These are phyloP conservation scores for Beauveria varroae DNA, from an alignment of 2,329 filamentous ascomycete genomes.

Conservation along the genomic window DNA sequence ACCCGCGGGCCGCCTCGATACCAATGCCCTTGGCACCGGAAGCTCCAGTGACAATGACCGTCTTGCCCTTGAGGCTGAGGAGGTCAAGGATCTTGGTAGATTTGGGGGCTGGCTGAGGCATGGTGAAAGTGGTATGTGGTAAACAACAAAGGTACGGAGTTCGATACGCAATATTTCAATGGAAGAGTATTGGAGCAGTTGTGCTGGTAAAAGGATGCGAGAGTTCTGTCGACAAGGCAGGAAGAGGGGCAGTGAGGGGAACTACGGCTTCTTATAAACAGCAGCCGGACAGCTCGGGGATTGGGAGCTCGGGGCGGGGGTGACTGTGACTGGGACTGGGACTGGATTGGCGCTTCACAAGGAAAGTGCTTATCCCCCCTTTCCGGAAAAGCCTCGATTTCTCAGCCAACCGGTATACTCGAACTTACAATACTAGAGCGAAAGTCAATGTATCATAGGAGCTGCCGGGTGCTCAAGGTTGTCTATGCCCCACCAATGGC, in stretches of 20 bases:
- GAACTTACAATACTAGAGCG: background rate
- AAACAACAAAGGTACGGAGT: background rate
- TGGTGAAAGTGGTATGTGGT: conserved; percentile 20
- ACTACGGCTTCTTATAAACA: conserved; percentile 3
- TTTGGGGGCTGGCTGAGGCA: conserved; percentile 52
- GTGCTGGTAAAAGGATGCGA: background rate
- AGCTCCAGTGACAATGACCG: conserved; percentile 62
- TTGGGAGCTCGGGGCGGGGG: background rate
- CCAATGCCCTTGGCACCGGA: conserved; percentile 65
- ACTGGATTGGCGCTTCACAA: background rate
- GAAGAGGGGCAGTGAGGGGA: background rate
- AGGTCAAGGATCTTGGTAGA: conserved; percentile 54
- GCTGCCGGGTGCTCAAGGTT: background rate
- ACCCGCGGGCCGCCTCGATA: conserved; percentile 59
- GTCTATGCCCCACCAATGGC: conserved; percentile 11
- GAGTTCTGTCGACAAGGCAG: background rate
- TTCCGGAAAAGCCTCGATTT: background rate
- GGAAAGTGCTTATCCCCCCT: background rate
- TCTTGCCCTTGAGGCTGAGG: conserved; percentile 66
- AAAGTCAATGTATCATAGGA: conserved; percentile 11
- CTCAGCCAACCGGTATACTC: background rate
- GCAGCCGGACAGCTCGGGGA: background rate
- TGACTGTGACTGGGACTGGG: background rate
- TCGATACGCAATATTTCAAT: background rate
- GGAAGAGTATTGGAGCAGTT: background rate